Base-by-base conservation (phyloP, 1,284 basidiomycete species). In the Cryptococcus sp. region DNA sequence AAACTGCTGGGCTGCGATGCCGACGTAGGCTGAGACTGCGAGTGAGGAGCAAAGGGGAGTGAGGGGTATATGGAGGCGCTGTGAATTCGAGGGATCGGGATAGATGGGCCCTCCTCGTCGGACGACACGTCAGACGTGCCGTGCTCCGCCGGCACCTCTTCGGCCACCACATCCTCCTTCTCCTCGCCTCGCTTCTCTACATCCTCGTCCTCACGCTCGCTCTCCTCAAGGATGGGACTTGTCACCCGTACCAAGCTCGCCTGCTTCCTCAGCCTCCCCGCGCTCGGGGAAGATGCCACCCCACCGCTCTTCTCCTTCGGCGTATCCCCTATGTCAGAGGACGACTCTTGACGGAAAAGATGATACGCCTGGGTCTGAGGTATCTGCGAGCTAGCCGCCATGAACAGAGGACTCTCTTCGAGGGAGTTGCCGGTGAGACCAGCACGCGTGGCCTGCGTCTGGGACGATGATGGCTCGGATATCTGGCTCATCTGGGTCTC, bases 311-410 rank as follows among this genome's bases (percentile, higher is more conserved):
- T 47, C n/a, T 13, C 48, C 15, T 35, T 36, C 13, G 48, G 48
- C 8, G 36, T 50, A 4, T 35, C 21, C 6, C 59, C 58, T 15
- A 59, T 64, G 37, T 66, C 65, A 21, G 63, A 53, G 49, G 37
- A 63, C 50, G 48, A 65, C 38, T 37, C 57, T 7, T 46, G 56
- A 4, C 67, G 67, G 43, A 58, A 56, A 13, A 66, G 44, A 46
- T 65, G 61, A 40, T 64, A 64, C 6, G 55, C 59, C 59, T 70
- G 69, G 16, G 69, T 70, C 38, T 59, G 60, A 4, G 58, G 61
- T 3, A 59, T 37, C 42, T 66, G 69, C 9, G 64, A 63, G 16
- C 60, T 59, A 38, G 65, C 64, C 2, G 67, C 57, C 59, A 67
- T 61, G 64, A 70, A 70, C 11, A 70, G 57, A 5, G 63, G 64